Evolutionary conservation across 78 protist species (phyloP).

Genomic region (Parvularia atlantis): DNA sequence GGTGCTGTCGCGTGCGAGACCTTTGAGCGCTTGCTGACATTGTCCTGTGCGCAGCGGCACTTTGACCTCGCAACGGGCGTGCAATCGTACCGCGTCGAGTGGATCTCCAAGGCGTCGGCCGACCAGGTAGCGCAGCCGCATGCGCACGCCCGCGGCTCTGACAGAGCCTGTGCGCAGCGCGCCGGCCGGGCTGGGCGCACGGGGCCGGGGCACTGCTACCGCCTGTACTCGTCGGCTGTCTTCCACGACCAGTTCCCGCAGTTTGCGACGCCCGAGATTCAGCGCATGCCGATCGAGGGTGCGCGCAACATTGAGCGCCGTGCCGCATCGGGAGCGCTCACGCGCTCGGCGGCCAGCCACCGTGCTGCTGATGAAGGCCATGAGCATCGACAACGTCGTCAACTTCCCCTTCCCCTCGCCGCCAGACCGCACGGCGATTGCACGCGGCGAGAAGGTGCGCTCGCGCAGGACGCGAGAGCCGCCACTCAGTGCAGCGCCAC

Average conservation of each 20-base stretch:
- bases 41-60: too few relatives aligned
- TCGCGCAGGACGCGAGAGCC: background rate
- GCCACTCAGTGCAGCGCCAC: too few relatives aligned
- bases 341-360: constrained; percentile 7
- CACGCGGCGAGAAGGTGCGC: constrained; percentile 6
- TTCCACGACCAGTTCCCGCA: constrained; percentile 47
- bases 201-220: constrained; percentile 87
- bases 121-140: too few relatives aligned
- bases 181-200: constrained; percentile 87
- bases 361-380: constrained; percentile 78
- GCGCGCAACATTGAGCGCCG: too few relatives aligned
- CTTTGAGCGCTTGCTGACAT: too few relatives aligned
- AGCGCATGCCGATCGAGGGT: constrained; percentile 61
- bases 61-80: constrained; percentile 47
- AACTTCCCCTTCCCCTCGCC: constrained; percentile 84
- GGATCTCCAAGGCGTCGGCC: constrained; percentile 75
- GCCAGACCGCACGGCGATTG: constrained; percentile 37
- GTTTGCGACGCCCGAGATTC: constrained; percentile 71
- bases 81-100: constrained; percentile 33
- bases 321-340: background rate
- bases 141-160: too few relatives aligned
- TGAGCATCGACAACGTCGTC: constrained; percentile 68
- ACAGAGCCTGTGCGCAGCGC: constrained; percentile 34
- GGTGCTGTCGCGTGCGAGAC: background rate
- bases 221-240: constrained; percentile 76